A percentile compares a stretch with the other conserved stretches of the same genome.
Conservation (phyloP, 495 filamentous ascomycete genomes). For the Hyaloscypha variabilis region DNA sequence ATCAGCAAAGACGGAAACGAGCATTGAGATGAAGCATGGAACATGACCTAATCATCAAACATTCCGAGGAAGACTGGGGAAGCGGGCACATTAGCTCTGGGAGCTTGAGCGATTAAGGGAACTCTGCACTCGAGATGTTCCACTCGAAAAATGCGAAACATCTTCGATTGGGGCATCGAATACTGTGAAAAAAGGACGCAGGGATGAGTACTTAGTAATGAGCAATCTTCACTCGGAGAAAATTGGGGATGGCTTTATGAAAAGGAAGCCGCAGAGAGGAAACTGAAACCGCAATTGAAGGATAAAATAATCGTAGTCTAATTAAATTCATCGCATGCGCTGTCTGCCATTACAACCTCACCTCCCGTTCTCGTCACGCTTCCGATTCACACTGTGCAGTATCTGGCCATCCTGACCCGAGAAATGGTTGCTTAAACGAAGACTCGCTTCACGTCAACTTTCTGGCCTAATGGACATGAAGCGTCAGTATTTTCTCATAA, state of each 20-base stretch:
- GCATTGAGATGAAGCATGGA: no score
- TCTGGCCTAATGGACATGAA: constrained; percentile 30
- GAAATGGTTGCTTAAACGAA: constrained; percentile 9
- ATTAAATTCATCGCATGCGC: not conserved
- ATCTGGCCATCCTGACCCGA: not conserved
- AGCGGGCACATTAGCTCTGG: no score
- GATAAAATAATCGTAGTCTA: not conserved
- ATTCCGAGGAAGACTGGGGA: no score
- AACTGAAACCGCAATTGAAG: not conserved
- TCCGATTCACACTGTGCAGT: not conserved
- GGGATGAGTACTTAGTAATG: no score
- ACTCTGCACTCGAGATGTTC: no score
- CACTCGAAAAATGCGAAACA: no score
- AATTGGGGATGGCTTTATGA: not conserved
- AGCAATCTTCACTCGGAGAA: not conserved
- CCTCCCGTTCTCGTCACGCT: not conserved
- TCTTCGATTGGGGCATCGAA: no score
- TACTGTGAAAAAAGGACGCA: no score
- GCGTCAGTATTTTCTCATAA: not conserved
- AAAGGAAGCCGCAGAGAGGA: not conserved
- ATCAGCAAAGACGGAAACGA: no score
- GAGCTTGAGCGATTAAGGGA: no score
- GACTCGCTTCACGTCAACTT: constrained; percentile 43
- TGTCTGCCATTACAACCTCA: not conserved
- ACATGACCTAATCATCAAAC: no score